Evolutionary conservation across 257 asterid genomes (phyloP), one percentile per base, ranked within the genome.

Genomic region (Penstemon newberryi): DNA sequence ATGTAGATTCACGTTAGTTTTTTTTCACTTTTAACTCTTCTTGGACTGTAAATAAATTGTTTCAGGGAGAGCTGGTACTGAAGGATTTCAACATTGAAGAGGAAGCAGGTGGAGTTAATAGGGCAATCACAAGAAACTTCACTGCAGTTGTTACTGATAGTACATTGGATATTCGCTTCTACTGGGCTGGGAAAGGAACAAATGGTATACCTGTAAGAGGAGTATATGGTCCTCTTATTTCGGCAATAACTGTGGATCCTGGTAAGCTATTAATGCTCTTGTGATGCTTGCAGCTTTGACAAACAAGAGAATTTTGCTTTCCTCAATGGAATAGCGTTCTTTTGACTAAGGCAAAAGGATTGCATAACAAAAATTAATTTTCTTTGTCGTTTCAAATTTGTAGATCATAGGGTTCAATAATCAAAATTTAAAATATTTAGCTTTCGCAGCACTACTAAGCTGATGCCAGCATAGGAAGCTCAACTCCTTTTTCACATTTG

Each of bases 171-270:
- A 86, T 92, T 61, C 88, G 92, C 53, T 74, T 92, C 69, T 83
- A 76, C 36, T 92, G 98, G 98, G 96, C 96, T 56, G 98, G 98
- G 56, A 89, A 86, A 77, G 98, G 98, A 74, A 89, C 98, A 40
- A 76, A 4, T 62, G 86, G 73, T 41, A 75, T 92, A 69, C 96
- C 96, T 18, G 6, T 0, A 45, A 80, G 83, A 79, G 96, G 96
- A 57, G 88, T 86, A 45, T 89, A 92, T 51, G 98, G 98, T 25
- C 95, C 96, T 80, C 89, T 92, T 15, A 78, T 92, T 73, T 92
- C 98, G 41, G 98, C 97, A 60, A 89, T 89, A 74, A 84, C 98
- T 47, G 96, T 88, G 4, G 72, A 75, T 77, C 73, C 91, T 9
- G 46, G 97, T 87, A 75, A 75, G 85, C 62, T 15, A 7, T 46